Conservation (phyloP, 768 basidiomycete genomes). For the Lanmaoa rubissima region DNA sequence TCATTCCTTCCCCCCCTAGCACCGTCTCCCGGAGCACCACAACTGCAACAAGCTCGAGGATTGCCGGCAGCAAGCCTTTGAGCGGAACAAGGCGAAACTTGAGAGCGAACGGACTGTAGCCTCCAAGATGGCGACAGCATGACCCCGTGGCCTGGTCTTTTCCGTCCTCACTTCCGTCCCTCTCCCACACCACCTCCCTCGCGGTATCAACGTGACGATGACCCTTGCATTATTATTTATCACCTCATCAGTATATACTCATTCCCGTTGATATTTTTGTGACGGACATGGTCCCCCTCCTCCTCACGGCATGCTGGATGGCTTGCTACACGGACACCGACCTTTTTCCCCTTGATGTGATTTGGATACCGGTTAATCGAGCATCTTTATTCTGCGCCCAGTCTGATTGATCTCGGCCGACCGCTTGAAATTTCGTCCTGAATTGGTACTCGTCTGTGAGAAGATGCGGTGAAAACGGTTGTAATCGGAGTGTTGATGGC, state of each 20-base stretch:
- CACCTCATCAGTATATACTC: conserved; percentile 20
- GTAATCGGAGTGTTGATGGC: not conserved
- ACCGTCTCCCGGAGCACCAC: conserved; percentile 88
- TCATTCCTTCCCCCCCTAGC: conserved; percentile 43
- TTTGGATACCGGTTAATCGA: conserved; percentile 23
- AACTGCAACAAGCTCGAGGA: conserved; percentile 79
- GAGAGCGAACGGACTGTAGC: conserved; percentile 87
- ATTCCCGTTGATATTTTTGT: conserved; percentile 8
- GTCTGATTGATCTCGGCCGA: conserved; percentile 4
- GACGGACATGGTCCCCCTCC: not conserved
- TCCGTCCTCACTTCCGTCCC: conserved; percentile 3
- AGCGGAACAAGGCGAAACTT: conserved; percentile 82
- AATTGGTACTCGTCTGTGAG: not conserved
- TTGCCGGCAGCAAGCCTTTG: conserved; percentile 85
- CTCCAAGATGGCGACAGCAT: conserved; percentile 83
- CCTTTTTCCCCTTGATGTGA: conserved; percentile 1
- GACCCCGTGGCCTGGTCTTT: conserved; percentile 20
- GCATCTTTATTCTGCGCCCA: not conserved
- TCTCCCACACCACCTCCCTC: conserved; percentile 1
- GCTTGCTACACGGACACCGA: conserved; percentile 9
- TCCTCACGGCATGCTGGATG: conserved; percentile 10
- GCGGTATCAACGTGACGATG: conserved; percentile 21
- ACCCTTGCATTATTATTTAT: conserved; percentile 30
- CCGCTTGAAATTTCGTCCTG: too few relatives aligned
- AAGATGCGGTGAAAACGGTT: not conserved